Evolutionary conservation across 352 stramenopile genomes (phyloP), one percentile per base, ranked within the genome.

Genomic region (Globisporangium nunn): DNA sequence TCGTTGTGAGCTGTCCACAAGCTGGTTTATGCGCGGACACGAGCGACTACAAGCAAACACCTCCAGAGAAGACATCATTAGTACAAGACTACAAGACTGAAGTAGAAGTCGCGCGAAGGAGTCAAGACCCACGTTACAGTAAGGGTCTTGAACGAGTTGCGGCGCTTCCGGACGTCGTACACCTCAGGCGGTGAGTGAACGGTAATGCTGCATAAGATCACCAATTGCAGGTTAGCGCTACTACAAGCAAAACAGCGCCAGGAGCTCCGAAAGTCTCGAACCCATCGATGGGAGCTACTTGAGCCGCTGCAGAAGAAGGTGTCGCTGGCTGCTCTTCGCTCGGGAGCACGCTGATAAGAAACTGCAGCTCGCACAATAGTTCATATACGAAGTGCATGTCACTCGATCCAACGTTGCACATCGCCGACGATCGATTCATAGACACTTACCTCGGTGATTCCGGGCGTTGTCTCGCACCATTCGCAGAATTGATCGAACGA

Each of bases 401-500:
- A 14, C 35, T 11, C 10, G 35, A 12, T 11, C 17, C 37, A 12
- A 43, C 37, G 3, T 17, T 12, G 37, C 35, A 46, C 6, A 18
- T 29, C 29, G 12, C 33, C 3, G 23, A 23, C 10, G 28, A 39
- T 1, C 7, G 35, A 1, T 40, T 28, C 17, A 12, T 6, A 29
- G 1, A 17, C 59, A 50, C 72, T 41, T 64, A 93, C 83, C 39
- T 90, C 84, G 0, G 73, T 77, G 58, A 93, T 78, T 7, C 78
- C 78, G 1, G 87, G 85, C 5, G 81, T 93, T 56, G 67, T 72
- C 50, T 91, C 78, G 61, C 88, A 92, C 85, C 86, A 96, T 18
- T 79, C 71, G 50, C 75, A 80, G 60, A 97, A 96, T 52, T 95
- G 74, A 8, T 96, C 82, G 59, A 94, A 96, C 31, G 62, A 93